Base-by-base conservation (phyloP, 1,284 basidiomycete genomes). In the Leccinum solheimii region DNA sequence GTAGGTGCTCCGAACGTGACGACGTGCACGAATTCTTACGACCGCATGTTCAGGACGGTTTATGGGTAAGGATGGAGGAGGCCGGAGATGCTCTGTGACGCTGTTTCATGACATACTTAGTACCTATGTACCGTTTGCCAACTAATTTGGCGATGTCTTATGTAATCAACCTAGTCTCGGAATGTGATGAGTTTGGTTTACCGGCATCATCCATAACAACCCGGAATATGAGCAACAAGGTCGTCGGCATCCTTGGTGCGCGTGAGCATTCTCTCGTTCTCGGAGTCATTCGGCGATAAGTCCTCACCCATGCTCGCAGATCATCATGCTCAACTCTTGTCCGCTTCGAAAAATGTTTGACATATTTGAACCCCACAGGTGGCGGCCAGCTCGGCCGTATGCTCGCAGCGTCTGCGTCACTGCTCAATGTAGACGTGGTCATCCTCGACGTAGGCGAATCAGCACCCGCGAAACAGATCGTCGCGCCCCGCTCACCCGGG, bases 361-460 rank as follows among this genome's bases (percentile, higher is more conserved):
- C 48, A 34, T 54, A 7, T 40, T 50, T 58, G 14, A 50, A 48
- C 21, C 26, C 34, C n/a, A 70, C 62, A 95, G 97, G 97, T 68
- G 97, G 97, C 55, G 97, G 97, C 68, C 97, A 99, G 78, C 87
- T 99, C 16, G 97, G 97, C 53, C 94, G 97, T 49, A 98, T 99
- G 97, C 86, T 99, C 45, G 93, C 91, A 9, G 91, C 92, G 55
- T 90, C 97, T 0, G 97, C 97, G 1, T 89, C 95, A 10, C 83
- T 95, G 40, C 84, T 98, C 61, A 93, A 95, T 71, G 83, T 98
- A 66, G 85, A 91, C 53, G 81, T 97, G n/a, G 79, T 95, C 40
- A 87, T 98, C 67, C 88, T 99, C 55, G 97, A 98, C 74, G 84
- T 87, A 13, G 94, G 94, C 16, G 80, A 83, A 38, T 77, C 85